Percentiles rank a stretch among this genome's conserved stretches.
These are phyloP conservation scores for Didymella lethalis DNA, from an alignment of 2,329 filamentous ascomycete species.

Conservation along the genomic window DNA sequence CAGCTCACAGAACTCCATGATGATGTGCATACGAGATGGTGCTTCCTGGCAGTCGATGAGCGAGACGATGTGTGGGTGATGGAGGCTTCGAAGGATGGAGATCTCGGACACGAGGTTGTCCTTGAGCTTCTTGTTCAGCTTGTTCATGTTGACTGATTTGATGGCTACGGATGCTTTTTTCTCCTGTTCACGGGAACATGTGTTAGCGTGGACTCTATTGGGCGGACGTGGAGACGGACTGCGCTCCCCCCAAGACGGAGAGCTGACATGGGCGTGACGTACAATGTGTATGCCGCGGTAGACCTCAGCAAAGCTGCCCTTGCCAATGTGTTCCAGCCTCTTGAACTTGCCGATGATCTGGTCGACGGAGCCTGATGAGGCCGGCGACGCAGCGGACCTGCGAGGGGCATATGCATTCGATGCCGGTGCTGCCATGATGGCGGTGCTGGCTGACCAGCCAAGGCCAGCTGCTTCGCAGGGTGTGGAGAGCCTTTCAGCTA, in stretches of 20 bases:
- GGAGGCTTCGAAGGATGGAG: constrained; percentile 88
- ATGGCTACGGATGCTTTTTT: constrained; percentile 86
- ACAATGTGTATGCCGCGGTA: constrained; percentile 88
- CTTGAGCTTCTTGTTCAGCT: constrained; percentile 94
- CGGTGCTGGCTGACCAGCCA: constrained; percentile 43
- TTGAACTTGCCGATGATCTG: constrained; percentile 75
- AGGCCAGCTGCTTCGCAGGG: constrained; percentile 25
- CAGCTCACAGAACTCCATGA: constrained; percentile 98
- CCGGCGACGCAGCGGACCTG: constrained; percentile 48
- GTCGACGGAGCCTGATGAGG: constrained; percentile 44
- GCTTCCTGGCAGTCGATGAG: constrained; percentile 94
- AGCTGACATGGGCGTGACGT: constrained; percentile 45
- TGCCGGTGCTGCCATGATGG: constrained; percentile 47
- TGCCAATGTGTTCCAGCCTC: constrained; percentile 89
- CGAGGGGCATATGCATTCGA: constrained; percentile 44
- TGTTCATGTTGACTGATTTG: constrained; percentile 91
- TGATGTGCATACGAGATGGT: constrained; percentile 86
- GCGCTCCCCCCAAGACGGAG: not conserved
- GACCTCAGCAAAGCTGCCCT: constrained; percentile 96
- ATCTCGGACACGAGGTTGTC: constrained; percentile 97
- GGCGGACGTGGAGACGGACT: not conserved
- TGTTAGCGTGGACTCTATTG: not conserved
- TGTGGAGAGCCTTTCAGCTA: constrained; percentile 34
- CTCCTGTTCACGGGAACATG: constrained; percentile 61
- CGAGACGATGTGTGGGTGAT: constrained; percentile 96